A percentile compares a stretch with the other conserved stretches of the same genome.
Conservation (phyloP, 768 basidiomycete species). For the Flagelloscypha sp. region DNA sequence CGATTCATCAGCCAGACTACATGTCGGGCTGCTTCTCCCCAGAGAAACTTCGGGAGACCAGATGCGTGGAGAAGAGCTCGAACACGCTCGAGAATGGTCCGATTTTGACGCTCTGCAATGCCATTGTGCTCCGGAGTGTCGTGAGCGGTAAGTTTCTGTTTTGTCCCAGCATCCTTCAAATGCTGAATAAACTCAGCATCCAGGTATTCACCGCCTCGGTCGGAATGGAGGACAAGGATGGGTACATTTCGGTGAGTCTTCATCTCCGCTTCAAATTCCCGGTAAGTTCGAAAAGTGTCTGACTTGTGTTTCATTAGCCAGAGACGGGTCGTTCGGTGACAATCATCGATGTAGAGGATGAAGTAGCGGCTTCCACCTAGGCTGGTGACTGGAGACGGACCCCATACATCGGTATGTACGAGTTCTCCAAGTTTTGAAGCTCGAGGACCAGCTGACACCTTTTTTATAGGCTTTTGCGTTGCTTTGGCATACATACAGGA, state of each 20-base stretch:
- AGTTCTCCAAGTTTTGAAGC: conserved; percentile 24
- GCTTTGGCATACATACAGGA: conserved; percentile 37
- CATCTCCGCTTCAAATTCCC: conserved; percentile 23
- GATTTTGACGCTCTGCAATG: conserved; percentile 31
- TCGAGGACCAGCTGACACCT: conserved; percentile 15
- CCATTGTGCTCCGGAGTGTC: conserved; percentile 39
- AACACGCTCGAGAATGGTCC: conserved; percentile 24
- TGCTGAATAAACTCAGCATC: conserved; percentile 23
- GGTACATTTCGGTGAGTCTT: conserved; percentile 20
- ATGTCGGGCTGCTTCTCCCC: conserved; percentile 29
- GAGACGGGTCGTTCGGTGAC: conserved; percentile 18
- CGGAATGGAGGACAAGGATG: conserved; percentile 28
- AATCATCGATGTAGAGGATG: conserved; percentile 30
- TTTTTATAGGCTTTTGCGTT: conserved; percentile 22
- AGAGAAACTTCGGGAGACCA: conserved; percentile 26
- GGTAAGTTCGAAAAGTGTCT: conserved; percentile 22
- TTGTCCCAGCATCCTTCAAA: conserved; percentile 28
- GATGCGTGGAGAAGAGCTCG: conserved; percentile 27
- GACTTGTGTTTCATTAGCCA: conserved; percentile 24
- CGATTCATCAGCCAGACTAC: conserved; percentile 29
- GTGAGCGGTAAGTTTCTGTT: conserved; percentile 27
- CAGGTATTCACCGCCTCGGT: conserved; percentile 38
- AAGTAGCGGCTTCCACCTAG: conserved; percentile 23
- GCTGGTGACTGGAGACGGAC: conserved; percentile 25
- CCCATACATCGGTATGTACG: conserved; percentile 37